Conservation (phyloP, 805 yeast genomes). For the Kodamaea neixiangensis region DNA sequence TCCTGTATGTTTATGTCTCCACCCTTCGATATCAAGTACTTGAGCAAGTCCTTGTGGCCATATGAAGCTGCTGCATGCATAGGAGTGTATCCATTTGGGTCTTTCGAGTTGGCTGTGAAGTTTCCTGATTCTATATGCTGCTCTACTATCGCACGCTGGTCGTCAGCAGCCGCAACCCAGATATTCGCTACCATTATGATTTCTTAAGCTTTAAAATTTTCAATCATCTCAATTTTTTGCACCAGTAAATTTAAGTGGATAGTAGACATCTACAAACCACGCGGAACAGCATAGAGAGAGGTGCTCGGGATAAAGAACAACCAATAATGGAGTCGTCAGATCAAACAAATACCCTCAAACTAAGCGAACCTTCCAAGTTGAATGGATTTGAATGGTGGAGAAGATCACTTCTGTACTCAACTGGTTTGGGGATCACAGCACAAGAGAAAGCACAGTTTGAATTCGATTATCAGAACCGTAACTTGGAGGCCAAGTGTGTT, state of each 20-base stretch:
- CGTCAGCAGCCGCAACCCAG: slow-evolving; percentile 96
- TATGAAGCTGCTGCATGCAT: slow-evolving; percentile 97
- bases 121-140: slow-evolving; percentile 50
- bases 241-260: neutral
- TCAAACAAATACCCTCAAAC: neutral
- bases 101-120: slow-evolving; percentile 70
- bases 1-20: slow-evolving; percentile 87
- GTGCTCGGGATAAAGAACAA: neutral
- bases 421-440: slow-evolving; percentile 63
- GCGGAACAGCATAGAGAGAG: neutral
- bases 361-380: slow-evolving; percentile 27
- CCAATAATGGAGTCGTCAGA: neutral
- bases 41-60: slow-evolving; percentile 71
- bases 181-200: slow-evolving; percentile 56
- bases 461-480: slow-evolving; percentile 49
- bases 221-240: slow-evolving; percentile 1
- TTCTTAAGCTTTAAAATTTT: neutral
- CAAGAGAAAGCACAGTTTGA: slow-evolving; percentile 59
- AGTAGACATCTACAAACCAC: neutral
- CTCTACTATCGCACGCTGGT: slow-evolving; percentile 61
- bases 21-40: slow-evolving; percentile 50
- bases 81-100: slow-evolving; percentile 94
- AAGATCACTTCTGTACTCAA: slow-evolving; percentile 65
- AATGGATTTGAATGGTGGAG: slow-evolving; percentile 82
- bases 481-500: slow-evolving; percentile 55